Conservation (phyloP, 1,139 yeast species). For the Suzukiozyma palmioleophila region DNA sequence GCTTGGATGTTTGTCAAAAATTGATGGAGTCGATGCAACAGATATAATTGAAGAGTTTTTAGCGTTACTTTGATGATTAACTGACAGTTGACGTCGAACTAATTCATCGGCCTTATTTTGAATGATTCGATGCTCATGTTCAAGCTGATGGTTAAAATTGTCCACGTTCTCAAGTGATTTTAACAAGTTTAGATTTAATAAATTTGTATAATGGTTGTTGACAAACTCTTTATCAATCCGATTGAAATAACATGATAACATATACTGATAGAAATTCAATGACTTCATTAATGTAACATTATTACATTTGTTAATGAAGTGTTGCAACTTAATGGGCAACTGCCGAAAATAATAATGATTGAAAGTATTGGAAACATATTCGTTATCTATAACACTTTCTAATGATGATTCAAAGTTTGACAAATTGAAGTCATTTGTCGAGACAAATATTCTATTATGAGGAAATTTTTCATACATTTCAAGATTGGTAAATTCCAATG, state of each 20-base stretch:
- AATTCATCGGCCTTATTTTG: slow-evolving; percentile 29
- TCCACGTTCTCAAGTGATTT: slow-evolving; percentile 38
- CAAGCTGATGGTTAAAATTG: slow-evolving; percentile 25
- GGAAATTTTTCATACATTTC: slow-evolving; percentile 29
- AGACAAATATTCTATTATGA: slow-evolving; percentile 29
- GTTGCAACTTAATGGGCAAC: slow-evolving; percentile 35
- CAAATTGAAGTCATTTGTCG: slow-evolving; percentile 38
- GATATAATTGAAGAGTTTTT: slow-evolving; percentile 12
- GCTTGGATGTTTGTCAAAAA: slow-evolving; percentile 10
- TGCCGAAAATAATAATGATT: slow-evolving; percentile 20
- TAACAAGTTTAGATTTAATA: slow-evolving; percentile 35
- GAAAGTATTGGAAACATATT: slow-evolving; percentile 21
- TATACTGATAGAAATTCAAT: slow-evolving; percentile 35
- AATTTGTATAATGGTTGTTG: slow-evolving; percentile 36
- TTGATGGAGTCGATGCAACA: slow-evolving; percentile 9
- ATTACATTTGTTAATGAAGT: slow-evolving; percentile 28
- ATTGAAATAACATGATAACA: slow-evolving; percentile 40
- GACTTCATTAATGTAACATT: slow-evolving; percentile 33
- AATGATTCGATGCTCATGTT: slow-evolving; percentile 26
- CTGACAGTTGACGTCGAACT: slow-evolving; percentile 28
- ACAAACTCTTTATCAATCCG: slow-evolving; percentile 18
- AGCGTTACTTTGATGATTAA: slow-evolving; percentile 7
- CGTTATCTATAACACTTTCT: slow-evolving; percentile 25
- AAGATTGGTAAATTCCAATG: slow-evolving; percentile 13
- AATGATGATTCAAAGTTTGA: slow-evolving; percentile 30